A percentile compares a stretch with the other conserved stretches of the same genome.
phyloP scores from a whole-genome alignment of 2,329 filamentous ascomycete species.

The Tolypocladium tropicale region DNA sequence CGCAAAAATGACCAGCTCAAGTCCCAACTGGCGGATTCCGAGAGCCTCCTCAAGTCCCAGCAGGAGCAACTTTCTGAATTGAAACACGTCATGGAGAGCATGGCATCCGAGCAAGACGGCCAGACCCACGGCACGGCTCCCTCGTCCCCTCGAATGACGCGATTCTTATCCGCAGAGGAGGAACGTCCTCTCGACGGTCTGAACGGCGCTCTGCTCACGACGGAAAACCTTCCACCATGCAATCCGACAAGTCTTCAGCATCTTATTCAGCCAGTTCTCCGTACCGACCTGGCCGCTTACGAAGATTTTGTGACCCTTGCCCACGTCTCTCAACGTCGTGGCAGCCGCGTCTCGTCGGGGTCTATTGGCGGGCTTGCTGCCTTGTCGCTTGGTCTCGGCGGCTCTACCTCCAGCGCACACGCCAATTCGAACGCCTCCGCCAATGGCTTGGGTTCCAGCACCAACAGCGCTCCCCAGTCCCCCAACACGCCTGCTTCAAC shows the following conservation, averaged over 20 bases:
- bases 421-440: constrained; percentile 52
- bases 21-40: constrained; percentile 76
- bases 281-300: constrained; percentile 71
- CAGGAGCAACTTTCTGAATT: constrained; percentile 89
- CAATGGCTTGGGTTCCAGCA: constrained; percentile 34
- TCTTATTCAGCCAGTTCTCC: constrained; percentile 71
- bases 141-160: constrained; percentile 68
- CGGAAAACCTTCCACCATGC: constrained; percentile 38
- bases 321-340: constrained; percentile 49
- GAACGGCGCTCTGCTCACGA: constrained; percentile 23
- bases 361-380: constrained; percentile 45
- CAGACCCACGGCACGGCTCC: constrained; percentile 62
- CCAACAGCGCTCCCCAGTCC: constrained; percentile 45
- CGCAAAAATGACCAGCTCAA: constrained; percentile 83
- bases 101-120: constrained; percentile 66
- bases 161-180: constrained; percentile 50
- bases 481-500: constrained; percentile 47
- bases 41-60: constrained; percentile 75
- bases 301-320: constrained; percentile 78
- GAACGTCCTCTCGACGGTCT: constrained; percentile 21
- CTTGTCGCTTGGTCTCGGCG: constrained; percentile 33
- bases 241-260: constrained; percentile 68
- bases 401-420: constrained; percentile 34
- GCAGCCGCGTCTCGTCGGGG: constrained; percentile 61
- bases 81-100: constrained; percentile 84